Base-by-base conservation (phyloP, 1,284 basidiomycete genomes). In the Apiotrichum veenhuisii region DNA sequence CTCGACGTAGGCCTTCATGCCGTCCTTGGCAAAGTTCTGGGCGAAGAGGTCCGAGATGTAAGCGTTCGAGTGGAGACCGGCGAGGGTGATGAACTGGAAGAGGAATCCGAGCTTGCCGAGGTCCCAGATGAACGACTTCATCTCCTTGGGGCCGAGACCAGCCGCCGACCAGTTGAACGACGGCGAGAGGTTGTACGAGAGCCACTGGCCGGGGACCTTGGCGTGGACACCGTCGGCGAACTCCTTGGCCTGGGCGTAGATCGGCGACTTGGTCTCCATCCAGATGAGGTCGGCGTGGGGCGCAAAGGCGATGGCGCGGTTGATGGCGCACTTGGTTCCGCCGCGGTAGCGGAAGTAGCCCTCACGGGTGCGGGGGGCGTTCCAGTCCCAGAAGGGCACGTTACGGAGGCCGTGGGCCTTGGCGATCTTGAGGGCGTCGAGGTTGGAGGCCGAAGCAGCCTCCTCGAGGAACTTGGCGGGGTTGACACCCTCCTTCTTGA, bases 241-340 rank as follows among this genome's bases (percentile, higher is more conserved):
- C 80, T 97, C 91, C 71, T 84, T 85, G 34, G 95, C 96, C 79
- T 98, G 95, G 1, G 86, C 79, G 49, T 95, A 80, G 77, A 97
- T 95, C n/a, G 95, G 95, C 71, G 85, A 88, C 82, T 94, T 94
- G 61, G 96, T 98, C 83, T 98, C 95, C 92, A 96, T 95, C 92
- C 92, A 93, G 63, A 94, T 73, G 53, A 93, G 79, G 76, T 97
- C 94, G 40, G 91, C 87, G 77, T 95, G 91, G 1, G 91, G 93
- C 23, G 92, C 92, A 71, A 92, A 98, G 36, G 91, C 93, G 63
- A 92, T 81, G 30, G 89, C 89, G 61, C 95, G 91, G 79, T 90
- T 88, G 74, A 98, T 84, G 22, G 93, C 94, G 72, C 91, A 95
- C 73, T 89, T 85, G 8, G 94, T 98, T 18, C 95, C 95, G 60